phyloP scores from a whole-genome alignment of 331 rosid species.

The Arachis monticola region DNA sequence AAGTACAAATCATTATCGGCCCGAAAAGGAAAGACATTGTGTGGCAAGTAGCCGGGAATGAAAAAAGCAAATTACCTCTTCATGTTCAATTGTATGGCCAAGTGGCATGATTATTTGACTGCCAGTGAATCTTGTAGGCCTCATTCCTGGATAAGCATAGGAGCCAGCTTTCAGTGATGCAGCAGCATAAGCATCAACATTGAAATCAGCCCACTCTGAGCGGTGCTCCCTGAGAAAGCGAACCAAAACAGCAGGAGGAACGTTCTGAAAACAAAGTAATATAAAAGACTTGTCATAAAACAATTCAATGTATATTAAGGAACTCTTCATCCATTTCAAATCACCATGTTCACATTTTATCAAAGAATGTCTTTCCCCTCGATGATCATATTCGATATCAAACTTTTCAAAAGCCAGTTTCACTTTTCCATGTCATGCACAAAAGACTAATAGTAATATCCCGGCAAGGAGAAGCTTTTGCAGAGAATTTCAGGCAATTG shows the following conservation, averaged over 20 bases:
- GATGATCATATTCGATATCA: neutral
- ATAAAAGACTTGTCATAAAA: neutral
- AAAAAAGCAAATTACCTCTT: constrained; percentile 63
- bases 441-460: neutral
- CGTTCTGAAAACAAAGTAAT: constrained; percentile 61
- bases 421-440: neutral
- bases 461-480: neutral
- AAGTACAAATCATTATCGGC: neutral
- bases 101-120: constrained; percentile 97
- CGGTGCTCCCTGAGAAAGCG: constrained; percentile 97
- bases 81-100: constrained; percentile 94
- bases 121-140: constrained; percentile 92
- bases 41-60: neutral
- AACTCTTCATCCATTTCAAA: neutral
- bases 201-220: constrained; percentile 99
- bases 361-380: too few relatives aligned
- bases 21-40: neutral
- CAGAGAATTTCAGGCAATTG: constrained; percentile 6
- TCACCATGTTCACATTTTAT: neutral
- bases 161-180: constrained; percentile 76
- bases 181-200: constrained; percentile 88
- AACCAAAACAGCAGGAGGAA: constrained; percentile 87
- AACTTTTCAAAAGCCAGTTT: constrained; percentile 1
- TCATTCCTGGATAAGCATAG: constrained; percentile 87
- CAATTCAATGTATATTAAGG: neutral